These are phyloP conservation scores for Coemansia sp. DNA, from an alignment of 192 early-diverging fungal species.

Conservation along the genomic window DNA sequence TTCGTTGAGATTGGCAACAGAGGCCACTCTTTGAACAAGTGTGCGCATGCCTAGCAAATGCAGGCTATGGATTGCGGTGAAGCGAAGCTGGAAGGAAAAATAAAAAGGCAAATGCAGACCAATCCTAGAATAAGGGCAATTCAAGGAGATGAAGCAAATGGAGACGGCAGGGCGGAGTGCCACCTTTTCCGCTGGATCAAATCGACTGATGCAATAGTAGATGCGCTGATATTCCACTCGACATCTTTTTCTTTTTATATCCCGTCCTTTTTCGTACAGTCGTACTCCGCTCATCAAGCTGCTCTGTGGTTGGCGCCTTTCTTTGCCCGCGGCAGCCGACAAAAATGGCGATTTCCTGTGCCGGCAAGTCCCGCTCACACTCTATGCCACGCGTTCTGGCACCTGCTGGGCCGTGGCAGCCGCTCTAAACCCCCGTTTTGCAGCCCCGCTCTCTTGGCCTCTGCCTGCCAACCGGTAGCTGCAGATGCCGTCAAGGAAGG, in stretches of 20 bases:
- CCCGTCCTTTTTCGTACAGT: neutral
- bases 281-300: neutral
- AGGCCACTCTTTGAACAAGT: conserved; percentile 51
- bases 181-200: neutral
- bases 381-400: neutral
- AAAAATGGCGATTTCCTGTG: neutral
- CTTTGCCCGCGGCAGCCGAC: neutral
- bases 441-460: conserved; percentile 7
- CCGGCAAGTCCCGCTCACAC: conserved; percentile 5
- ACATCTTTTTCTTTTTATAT: neutral
- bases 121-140: neutral
- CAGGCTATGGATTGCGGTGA: neutral
- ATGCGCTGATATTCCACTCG: neutral
- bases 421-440: conserved; percentile 34
- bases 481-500: neutral
- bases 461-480: neutral
- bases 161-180: neutral
- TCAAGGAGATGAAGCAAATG: neutral
- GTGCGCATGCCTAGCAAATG: conserved; percentile 35
- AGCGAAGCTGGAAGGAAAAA: neutral
- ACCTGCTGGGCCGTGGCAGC: neutral
- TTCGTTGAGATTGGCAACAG: conserved; percentile 55
- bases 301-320: neutral
- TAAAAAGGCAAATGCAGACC: neutral
- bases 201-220: neutral